Evolutionary conservation across 1,139 yeast species (phyloP).

Genomic region (Geotrichum reessii): DNA sequence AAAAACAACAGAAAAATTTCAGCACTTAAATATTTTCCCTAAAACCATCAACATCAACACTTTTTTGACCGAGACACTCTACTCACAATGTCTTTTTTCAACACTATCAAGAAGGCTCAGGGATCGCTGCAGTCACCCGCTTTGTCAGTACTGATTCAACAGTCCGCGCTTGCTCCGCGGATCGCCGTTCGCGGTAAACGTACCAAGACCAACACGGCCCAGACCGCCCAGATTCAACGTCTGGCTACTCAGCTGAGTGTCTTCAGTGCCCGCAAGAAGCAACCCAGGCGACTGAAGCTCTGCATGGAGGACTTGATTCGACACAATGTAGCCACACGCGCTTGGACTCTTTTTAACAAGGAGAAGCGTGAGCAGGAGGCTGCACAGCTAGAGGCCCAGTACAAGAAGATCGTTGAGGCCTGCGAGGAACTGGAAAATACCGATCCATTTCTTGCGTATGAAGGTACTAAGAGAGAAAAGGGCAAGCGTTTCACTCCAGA

Average conservation of each 20-base stretch:
- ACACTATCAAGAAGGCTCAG: conserved; percentile 2
- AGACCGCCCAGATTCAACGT: conserved; percentile 63
- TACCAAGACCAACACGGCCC: conserved; percentile 36
- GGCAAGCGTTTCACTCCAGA: conserved; percentile 47
- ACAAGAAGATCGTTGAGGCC: conserved; percentile 60
- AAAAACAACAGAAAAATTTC: background rate
- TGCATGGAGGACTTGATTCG: conserved; percentile 78
- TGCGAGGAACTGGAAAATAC: conserved; percentile 60
- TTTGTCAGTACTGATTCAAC: background rate
- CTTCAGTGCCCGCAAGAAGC: conserved; percentile 78
- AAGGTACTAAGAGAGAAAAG: conserved; percentile 47
- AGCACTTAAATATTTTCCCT: background rate
- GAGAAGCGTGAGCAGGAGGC: conserved; percentile 43
- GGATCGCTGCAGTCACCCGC: conserved; percentile 1
- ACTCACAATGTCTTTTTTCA: conserved; percentile 8
- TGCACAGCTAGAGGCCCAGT: conserved; percentile 54
- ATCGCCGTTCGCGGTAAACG: conserved; percentile 39
- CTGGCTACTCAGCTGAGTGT: conserved; percentile 55
- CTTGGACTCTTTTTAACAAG: conserved; percentile 67
- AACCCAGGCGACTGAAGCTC: conserved; percentile 72
- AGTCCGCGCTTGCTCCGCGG: conserved; percentile 5
- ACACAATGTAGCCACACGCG: conserved; percentile 75
- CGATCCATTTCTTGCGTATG: conserved; percentile 46
- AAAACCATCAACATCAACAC: background rate
- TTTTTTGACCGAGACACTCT: background rate